These are phyloP conservation scores for Podila minutissima DNA, from an alignment of 192 early-diverging fungal genomes.

Conservation along the genomic window DNA sequence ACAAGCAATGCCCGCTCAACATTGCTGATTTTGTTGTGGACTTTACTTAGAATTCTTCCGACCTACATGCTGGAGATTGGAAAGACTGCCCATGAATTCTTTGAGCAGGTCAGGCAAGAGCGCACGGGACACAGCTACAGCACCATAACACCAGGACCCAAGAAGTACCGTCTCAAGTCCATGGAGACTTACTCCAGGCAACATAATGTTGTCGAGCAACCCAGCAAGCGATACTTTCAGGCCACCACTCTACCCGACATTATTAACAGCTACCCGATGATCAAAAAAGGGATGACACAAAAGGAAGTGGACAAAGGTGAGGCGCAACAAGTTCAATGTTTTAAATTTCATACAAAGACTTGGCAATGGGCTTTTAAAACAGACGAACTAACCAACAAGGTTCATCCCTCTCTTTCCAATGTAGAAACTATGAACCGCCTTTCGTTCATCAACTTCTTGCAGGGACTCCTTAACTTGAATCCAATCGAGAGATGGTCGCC, in stretches of 20 bases:
- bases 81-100: constrained; percentile 87
- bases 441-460: constrained; percentile 92
- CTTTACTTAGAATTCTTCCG: constrained; percentile 72
- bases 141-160: constrained; percentile 39
- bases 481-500: constrained; percentile 96
- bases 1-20: neutral
- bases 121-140: constrained; percentile 25
- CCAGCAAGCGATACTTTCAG: constrained; percentile 91
- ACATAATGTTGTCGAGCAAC: constrained; percentile 85
- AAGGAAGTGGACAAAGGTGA: constrained; percentile 83
- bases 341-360: too few species aligned
- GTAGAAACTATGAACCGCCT: constrained; percentile 77
- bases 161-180: constrained; percentile 75
- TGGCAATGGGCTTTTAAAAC: too few species aligned
- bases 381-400: too few species aligned
- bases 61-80: constrained; percentile 94
- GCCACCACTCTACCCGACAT: constrained; percentile 90
- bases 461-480: constrained; percentile 90
- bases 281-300: constrained; percentile 66
- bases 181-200: constrained; percentile 87
- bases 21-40: neutral
- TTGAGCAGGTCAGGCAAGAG: constrained; percentile 69
- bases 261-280: constrained; percentile 86
- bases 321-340: constrained; percentile 16
- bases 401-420: neutral